Conservation (phyloP, 352 stramenopile species). For the Elongisporangium senticosum region DNA sequence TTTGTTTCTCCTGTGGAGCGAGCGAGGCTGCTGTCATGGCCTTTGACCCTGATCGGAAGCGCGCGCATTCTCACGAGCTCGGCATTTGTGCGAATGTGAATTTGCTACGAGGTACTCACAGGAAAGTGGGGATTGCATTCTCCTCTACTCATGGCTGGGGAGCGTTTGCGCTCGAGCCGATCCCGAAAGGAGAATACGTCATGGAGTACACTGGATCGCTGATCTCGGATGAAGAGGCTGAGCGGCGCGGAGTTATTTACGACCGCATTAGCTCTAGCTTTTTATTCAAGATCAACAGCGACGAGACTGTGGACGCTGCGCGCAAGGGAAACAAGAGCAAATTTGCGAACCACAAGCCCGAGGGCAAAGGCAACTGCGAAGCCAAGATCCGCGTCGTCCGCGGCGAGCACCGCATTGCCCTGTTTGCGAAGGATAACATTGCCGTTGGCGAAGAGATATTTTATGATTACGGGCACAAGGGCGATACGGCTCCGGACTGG, state of each 20-base stretch:
- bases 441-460: constrained; percentile 72
- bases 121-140: constrained; percentile 63
- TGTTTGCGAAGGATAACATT: constrained; percentile 89
- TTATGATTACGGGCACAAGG: constrained; percentile 76
- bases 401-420: constrained; percentile 87
- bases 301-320: constrained; percentile 89
- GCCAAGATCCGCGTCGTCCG: constrained; percentile 82
- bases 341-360: constrained; percentile 85
- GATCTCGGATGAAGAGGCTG: constrained; percentile 70
- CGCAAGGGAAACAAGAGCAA: constrained; percentile 93
- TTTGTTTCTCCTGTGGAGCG: constrained; percentile 63
- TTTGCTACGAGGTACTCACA: constrained; percentile 44
- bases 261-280: constrained; percentile 71
- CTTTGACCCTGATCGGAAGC: constrained; percentile 21
- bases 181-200: constrained; percentile 65
- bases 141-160: constrained; percentile 69
- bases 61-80: constrained; percentile 18
- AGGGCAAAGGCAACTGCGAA: constrained; percentile 66
- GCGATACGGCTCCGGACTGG: constrained; percentile 57
- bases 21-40: constrained; percentile 54
- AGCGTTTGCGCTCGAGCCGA: constrained; percentile 56
- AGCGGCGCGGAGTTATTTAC: constrained; percentile 82
- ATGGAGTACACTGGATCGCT: constrained; percentile 70
- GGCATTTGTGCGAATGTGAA: constrained; percentile 62
- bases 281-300: constrained; percentile 91